These are phyloP conservation scores for Pyrenula massariospora DNA, from an alignment of 495 filamentous ascomycete species.

Conservation along the genomic window DNA sequence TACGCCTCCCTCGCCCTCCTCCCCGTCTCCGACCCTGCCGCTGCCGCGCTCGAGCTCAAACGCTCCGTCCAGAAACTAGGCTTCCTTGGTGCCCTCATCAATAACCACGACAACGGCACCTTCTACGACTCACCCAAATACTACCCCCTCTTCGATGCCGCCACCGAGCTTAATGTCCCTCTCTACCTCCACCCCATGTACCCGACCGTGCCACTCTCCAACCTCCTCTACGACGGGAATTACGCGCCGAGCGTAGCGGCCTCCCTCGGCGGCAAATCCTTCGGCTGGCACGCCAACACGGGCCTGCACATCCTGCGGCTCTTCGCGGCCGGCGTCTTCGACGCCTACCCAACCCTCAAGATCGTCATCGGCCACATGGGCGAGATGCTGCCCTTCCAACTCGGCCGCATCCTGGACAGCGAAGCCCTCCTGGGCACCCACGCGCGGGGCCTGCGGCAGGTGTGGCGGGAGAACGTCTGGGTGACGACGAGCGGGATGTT, in stretches of 20 bases:
- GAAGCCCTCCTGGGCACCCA: no score
- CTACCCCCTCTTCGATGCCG: conserved; percentile 31
- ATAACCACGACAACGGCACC: conserved; percentile 36
- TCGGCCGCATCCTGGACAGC: conserved; percentile 24
- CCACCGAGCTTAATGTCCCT: conserved; percentile 40
- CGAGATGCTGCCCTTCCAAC: conserved; percentile 31
- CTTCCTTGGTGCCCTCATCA: conserved; percentile 47
- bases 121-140: conserved; percentile 35
- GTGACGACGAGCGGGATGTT: conserved; percentile 21
- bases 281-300: conserved; percentile 33
- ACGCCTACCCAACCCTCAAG: conserved; percentile 31
- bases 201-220: conserved; percentile 29
- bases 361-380: conserved; percentile 35
- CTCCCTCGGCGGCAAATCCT: conserved; percentile 25
- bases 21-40: conserved; percentile 31
- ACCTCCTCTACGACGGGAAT: conserved; percentile 21
- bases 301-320: conserved; percentile 30
- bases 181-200: conserved; percentile 51
- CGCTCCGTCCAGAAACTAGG: conserved; percentile 29
- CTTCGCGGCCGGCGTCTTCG: conserved; percentile 33
- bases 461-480: conserved; percentile 32
- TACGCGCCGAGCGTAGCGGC: conserved; percentile 19
- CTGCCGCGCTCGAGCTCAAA: conserved; percentile 34
- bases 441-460: conserved; percentile 17
- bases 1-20: conserved; percentile 44